Percentiles rank a stretch among this genome's conserved stretches.
Evolutionary conservation across 345 rosid species (phyloP).

Genomic region (Lepidium sativum): DNA sequence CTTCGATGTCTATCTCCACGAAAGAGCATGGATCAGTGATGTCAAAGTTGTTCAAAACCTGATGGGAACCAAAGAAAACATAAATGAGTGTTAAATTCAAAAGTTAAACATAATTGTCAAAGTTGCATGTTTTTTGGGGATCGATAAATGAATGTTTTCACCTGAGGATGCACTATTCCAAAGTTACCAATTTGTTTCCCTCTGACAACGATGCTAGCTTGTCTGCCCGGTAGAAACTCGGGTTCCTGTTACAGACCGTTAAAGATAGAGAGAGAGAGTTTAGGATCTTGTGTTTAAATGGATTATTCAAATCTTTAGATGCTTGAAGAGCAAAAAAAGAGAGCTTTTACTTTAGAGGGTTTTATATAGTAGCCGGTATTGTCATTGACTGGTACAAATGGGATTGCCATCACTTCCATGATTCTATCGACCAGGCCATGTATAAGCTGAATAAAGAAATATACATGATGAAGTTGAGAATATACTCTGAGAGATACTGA

Average conservation of each 20-base stretch:
- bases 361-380: slow-evolving; percentile 52
- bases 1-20: slow-evolving; percentile 59
- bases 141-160: slow-evolving; percentile 7
- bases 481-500: not conserved
- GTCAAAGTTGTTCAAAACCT: slow-evolving; percentile 76
- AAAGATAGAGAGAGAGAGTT: not conserved
- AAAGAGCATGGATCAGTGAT: slow-evolving; percentile 75
- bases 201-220: slow-evolving; percentile 71
- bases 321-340: not conserved
- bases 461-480: not conserved
- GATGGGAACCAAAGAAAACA: not conserved
- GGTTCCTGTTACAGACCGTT: slow-evolving; percentile 45
- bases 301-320: not conserved
- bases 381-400: slow-evolving; percentile 51
- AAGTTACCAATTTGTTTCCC: slow-evolving; percentile 66
- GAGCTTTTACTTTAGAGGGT: slow-evolving; percentile 51
- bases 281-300: not conserved
- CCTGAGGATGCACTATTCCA: slow-evolving; percentile 91
- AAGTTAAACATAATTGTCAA: not conserved
- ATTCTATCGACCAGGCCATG: slow-evolving; percentile 85
- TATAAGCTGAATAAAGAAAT: slow-evolving; percentile 47
- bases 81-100: not conserved
- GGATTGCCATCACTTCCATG: slow-evolving; percentile 75
- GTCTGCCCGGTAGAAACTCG: slow-evolving; percentile 71
- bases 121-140: not conserved